These are phyloP conservation scores for Fusarium abutilonis DNA, from an alignment of 2,329 filamentous ascomycete genomes.

Conservation along the genomic window DNA sequence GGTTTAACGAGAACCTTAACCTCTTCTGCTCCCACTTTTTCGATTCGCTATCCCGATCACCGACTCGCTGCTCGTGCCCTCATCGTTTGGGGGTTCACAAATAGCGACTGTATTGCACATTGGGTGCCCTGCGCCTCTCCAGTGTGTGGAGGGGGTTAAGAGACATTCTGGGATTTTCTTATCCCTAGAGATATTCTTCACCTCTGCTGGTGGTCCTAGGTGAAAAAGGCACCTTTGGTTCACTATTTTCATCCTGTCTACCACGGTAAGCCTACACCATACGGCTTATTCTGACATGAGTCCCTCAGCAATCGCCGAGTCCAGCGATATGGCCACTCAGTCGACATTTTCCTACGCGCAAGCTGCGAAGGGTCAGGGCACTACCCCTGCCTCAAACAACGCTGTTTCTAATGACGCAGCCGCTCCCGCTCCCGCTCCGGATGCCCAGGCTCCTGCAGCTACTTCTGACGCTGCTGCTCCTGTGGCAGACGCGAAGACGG, in stretches of 20 bases:
- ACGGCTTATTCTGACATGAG: conserved; percentile 44
- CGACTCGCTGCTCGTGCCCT: conserved; percentile 35
- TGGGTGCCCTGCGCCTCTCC: conserved; percentile 42
- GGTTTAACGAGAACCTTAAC: conserved; percentile 29
- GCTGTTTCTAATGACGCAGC: conserved; percentile 40
- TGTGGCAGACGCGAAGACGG: conserved; percentile 43
- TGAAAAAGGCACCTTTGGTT: conserved; percentile 37
- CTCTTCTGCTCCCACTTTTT: conserved; percentile 5
- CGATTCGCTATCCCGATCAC: conserved; percentile 23
- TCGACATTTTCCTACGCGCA: conserved; percentile 91
- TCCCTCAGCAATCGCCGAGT: conserved; percentile 43
- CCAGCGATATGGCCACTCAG: conserved; percentile 61
- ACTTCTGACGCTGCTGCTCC: conserved; percentile 39
- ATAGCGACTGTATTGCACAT: conserved; percentile 35
- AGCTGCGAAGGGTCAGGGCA: conserved; percentile 83
- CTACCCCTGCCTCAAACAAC: conserved; percentile 47
- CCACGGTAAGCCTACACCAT: conserved; percentile 31
- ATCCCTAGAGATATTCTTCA: conserved; percentile 34
- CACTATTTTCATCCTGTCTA: conserved; percentile 28
- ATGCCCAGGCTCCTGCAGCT: conserved; percentile 44
- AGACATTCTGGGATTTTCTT: conserved; percentile 35
- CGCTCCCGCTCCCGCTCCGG: conserved; percentile 42
- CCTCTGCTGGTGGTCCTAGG: conserved; percentile 28
- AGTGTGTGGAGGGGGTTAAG: conserved; percentile 42
- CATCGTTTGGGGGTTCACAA: conserved; percentile 36